These are phyloP conservation scores for Botrytis pseudocinerea DNA, from an alignment of 2,329 filamentous ascomycete species.

Conservation along the genomic window DNA sequence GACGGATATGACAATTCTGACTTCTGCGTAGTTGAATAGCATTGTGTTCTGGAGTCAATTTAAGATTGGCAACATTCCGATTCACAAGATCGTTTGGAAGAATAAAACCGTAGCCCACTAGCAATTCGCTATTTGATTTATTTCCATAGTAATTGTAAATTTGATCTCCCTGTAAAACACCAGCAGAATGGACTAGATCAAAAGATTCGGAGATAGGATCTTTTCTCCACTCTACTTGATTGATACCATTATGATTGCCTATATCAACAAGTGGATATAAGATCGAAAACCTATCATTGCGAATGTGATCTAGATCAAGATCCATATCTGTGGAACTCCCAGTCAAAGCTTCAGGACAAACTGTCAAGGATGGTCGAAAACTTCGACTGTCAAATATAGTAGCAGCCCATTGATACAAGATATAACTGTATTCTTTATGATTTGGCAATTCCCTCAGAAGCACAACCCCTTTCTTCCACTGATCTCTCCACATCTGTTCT, in stretches of 20 bases:
- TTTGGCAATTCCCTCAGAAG: conserved; percentile 26
- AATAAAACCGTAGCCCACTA: conserved; percentile 64
- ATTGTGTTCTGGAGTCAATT: conserved; percentile 30
- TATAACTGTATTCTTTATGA: conserved; percentile 33
- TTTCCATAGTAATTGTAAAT: conserved; percentile 71
- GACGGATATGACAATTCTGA: conserved; percentile 30
- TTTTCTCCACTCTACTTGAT: conserved; percentile 60
- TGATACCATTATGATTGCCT: conserved; percentile 66
- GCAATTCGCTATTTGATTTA: conserved; percentile 73
- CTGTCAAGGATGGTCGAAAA: conserved; percentile 58
- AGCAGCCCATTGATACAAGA: conserved; percentile 64
- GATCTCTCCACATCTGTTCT: conserved; percentile 33
- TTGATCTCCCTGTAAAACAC: conserved; percentile 53
- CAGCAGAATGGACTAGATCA: conserved; percentile 46
- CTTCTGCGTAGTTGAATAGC: conserved; percentile 29
- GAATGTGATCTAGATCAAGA: conserved; percentile 29
- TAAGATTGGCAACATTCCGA: conserved; percentile 42
- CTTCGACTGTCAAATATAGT: conserved; percentile 65
- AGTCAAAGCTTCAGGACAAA: conserved; percentile 41
- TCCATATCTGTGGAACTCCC: conserved; percentile 3
- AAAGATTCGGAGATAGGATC: conserved; percentile 45
- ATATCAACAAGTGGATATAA: conserved; percentile 71
- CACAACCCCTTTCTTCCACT: conserved; percentile 34
- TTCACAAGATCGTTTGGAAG: conserved; percentile 45
- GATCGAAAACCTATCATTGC: conserved; percentile 49